phyloP scores from a whole-genome alignment of 768 basidiomycete species.

The Cyclocybe aegerita region DNA sequence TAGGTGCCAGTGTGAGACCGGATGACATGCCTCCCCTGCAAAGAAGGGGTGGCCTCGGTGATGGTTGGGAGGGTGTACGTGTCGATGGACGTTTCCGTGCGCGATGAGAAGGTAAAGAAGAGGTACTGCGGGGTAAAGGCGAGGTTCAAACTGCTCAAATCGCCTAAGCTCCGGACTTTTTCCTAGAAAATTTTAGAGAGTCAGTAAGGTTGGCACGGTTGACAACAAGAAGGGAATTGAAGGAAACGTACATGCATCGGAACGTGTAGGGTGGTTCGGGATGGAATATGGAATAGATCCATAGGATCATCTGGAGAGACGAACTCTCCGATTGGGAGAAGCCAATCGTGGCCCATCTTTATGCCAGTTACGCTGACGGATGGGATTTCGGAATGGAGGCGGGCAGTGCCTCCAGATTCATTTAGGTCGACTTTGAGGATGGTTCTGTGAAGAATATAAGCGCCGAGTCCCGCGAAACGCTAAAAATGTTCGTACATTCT shows the following conservation, averaged over 20 bases:
- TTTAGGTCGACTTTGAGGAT: constrained; percentile 17
- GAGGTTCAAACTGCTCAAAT: constrained; percentile 19
- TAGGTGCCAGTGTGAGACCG: constrained; percentile 19
- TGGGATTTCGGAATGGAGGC: constrained; percentile 16
- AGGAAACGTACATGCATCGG: constrained; percentile 20
- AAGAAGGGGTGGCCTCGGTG: not conserved
- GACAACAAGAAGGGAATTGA: not conserved
- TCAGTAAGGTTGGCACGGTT: not conserved
- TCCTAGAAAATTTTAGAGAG: constrained; percentile 6
- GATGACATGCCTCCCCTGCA: constrained; percentile 3
- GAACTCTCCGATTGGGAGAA: constrained; percentile 21
- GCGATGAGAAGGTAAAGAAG: constrained; percentile 15
- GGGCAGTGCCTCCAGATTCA: constrained; percentile 8
- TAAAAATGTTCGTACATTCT: constrained; percentile 13
- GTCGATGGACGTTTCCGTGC: constrained; percentile 19
- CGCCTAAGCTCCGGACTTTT: constrained; percentile 12
- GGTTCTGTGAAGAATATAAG: constrained; percentile 8
- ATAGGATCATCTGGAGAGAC: constrained; percentile 16
- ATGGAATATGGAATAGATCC: constrained; percentile 23
- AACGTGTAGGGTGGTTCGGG: constrained; percentile 11
- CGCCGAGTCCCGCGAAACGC: not conserved
- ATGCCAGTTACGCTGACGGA: constrained; percentile 13
- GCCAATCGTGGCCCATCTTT: constrained; percentile 20
- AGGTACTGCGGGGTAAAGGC: constrained; percentile 16
- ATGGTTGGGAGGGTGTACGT: constrained; percentile 16